Evolutionary conservation across 768 basidiomycete species (phyloP).

Genomic region (Leccinum uliginosum): DNA sequence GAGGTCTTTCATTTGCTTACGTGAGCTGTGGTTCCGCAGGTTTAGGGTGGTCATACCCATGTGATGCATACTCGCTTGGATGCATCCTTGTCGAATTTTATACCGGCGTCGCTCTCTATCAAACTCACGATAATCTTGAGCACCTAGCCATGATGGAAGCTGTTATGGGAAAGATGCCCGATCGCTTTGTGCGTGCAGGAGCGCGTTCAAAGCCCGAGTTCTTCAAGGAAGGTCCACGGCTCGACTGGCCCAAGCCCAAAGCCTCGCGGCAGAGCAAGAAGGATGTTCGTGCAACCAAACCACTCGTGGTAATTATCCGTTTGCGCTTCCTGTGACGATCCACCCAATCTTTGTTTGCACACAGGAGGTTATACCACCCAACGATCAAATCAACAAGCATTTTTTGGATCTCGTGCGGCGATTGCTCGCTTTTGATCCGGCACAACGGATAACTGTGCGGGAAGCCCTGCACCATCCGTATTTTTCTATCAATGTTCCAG

Average conservation of each 20-base stretch:
- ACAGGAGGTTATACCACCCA: slow-evolving; percentile 82
- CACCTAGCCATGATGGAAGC: slow-evolving; percentile 99
- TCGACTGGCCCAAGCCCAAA: slow-evolving; percentile 91
- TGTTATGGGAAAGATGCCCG: slow-evolving; percentile 98
- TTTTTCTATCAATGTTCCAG: slow-evolving; percentile 63
- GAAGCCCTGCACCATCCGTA: slow-evolving; percentile 88
- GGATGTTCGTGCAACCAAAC: slow-evolving; percentile 83
- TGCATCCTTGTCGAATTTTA: slow-evolving; percentile 99
- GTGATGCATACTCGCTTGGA: slow-evolving; percentile 97
- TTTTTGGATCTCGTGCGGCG: slow-evolving; percentile 87
- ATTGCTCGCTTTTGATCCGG: slow-evolving; percentile 87
- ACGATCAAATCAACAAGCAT: slow-evolving; percentile 66
- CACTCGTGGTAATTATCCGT: slow-evolving; percentile 57
- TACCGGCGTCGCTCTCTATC: slow-evolving; percentile 97
- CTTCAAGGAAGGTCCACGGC: slow-evolving; percentile 79
- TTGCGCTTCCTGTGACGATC: neutral
- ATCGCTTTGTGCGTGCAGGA: slow-evolving; percentile 71
- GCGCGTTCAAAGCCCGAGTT: slow-evolving; percentile 86
- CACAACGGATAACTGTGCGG: slow-evolving; percentile 80
- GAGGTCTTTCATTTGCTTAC: slow-evolving; percentile 16
- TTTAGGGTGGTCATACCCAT: slow-evolving; percentile 96
- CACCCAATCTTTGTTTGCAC: slow-evolving; percentile 6
- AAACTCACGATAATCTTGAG: slow-evolving; percentile 98
- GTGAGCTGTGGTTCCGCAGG: slow-evolving; percentile 43
- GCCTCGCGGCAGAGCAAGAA: slow-evolving; percentile 89